phyloP scores from a whole-genome alignment of 805 yeast species.

The Debaryomyces tyrocola region DNA sequence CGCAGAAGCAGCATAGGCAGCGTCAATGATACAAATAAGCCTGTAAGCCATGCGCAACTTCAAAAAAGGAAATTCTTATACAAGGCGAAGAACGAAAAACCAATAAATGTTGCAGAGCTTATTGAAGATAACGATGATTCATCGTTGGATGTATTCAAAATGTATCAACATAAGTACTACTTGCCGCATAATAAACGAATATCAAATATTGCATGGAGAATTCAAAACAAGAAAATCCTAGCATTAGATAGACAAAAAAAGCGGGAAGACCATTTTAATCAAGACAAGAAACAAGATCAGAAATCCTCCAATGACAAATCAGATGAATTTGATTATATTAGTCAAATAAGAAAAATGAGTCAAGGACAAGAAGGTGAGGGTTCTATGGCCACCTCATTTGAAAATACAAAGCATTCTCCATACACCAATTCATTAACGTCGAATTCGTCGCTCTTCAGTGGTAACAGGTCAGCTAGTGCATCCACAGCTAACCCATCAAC shows the following conservation, averaged over 20 bases:
- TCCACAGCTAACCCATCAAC: slow-evolving; percentile 2
- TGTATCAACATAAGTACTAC: slow-evolving; percentile 42
- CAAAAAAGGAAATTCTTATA: not conserved
- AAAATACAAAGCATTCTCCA: not conserved
- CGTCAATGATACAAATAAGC: not conserved
- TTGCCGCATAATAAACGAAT: slow-evolving; percentile 44
- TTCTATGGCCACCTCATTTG: not conserved
- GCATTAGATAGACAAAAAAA: not conserved
- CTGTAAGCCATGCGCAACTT: not conserved
- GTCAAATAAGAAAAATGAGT: slow-evolving; percentile 42
- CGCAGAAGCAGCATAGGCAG: not conserved
- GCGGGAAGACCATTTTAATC: not conserved
- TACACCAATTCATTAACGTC: slow-evolving; percentile 9
- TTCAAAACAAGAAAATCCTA: slow-evolving; percentile 37
- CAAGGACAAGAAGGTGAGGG: slow-evolving; percentile 28
- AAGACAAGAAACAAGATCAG: slow-evolving; percentile 23
- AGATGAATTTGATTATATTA: slow-evolving; percentile 44
- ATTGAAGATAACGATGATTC: slow-evolving; percentile 35
- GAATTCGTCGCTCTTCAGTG: slow-evolving; percentile 11
- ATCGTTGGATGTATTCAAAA: slow-evolving; percentile 36
- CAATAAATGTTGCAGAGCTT: slow-evolving; percentile 3
- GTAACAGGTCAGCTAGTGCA: slow-evolving; percentile 4
- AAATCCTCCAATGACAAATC: slow-evolving; percentile 13
- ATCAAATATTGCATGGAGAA: slow-evolving; percentile 46
- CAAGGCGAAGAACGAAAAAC: not conserved